These are phyloP conservation scores for Spizellomyces sp. DNA, from an alignment of 192 early-diverging fungal genomes.

Conservation along the genomic window DNA sequence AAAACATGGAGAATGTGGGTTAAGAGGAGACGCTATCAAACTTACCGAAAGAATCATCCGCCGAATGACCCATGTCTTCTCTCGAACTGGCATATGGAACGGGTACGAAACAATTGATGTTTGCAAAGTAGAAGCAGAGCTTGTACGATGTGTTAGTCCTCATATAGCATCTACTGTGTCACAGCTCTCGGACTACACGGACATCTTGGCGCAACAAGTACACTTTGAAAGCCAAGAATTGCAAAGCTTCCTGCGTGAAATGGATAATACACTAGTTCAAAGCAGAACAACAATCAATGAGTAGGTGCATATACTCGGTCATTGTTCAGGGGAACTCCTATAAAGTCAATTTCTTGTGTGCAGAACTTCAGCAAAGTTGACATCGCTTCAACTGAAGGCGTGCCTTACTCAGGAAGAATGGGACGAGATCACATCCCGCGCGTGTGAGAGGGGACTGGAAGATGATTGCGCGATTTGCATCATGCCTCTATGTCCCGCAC, in stretches of 20 bases:
- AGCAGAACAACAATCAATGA: not conserved
- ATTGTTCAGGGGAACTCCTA: too few species aligned
- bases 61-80: slow-evolving; percentile 14
- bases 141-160: not conserved
- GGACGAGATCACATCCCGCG: slow-evolving; percentile 7
- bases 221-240: not conserved
- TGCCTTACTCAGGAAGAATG: slow-evolving; percentile 2
- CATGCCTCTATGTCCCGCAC: slow-evolving; percentile 3
- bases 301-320: not conserved
- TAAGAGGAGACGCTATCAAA: slow-evolving; percentile 6
- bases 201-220: not conserved
- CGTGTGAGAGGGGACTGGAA: not conserved
- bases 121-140: too few species aligned
- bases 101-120: not conserved
- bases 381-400: not conserved
- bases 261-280: not conserved
- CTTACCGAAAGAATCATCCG: not conserved
- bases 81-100: slow-evolving; percentile 25
- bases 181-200: not conserved
- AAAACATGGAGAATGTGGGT: slow-evolving; percentile 18
- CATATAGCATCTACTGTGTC: not conserved
- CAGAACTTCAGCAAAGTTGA: not conserved
- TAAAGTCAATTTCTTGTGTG: too few species aligned
- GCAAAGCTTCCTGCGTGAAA: not conserved
- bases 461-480: slow-evolving; percentile 31